Evolutionary conservation across 306 rosid species (phyloP).

Genomic region (Cucurbita pepo): DNA sequence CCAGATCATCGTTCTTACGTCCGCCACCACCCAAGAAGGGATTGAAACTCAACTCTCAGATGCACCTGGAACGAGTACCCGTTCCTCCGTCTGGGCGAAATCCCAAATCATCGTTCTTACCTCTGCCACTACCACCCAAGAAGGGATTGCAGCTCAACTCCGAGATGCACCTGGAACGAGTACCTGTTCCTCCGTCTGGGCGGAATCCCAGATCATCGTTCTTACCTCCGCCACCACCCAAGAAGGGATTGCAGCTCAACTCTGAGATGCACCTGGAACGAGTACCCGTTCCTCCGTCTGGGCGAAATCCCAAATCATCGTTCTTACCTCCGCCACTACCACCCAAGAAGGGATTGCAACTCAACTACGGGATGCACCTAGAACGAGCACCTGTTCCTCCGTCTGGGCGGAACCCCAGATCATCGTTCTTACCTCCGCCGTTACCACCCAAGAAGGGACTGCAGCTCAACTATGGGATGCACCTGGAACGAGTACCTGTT

Average conservation of each 20-base stretch:
- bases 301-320: no score
- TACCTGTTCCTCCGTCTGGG: not conserved
- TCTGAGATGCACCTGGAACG: not conserved
- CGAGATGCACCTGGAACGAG: not conserved
- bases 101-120: no score
- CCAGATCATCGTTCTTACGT: no score
- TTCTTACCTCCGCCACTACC: no score
- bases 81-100: no score
- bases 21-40: no score
- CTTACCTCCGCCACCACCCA: not conserved
- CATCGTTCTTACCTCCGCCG: not conserved
- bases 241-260: not conserved
- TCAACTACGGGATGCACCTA: not conserved
- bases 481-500: not conserved
- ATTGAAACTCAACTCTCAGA: no score
- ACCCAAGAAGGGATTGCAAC: not conserved
- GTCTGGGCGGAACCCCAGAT: not conserved
- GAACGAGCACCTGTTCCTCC: not conserved
- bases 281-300: not conserved
- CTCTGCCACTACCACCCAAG: not conserved
- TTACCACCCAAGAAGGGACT: not conserved
- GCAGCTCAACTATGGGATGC: not conserved
- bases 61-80: no score
- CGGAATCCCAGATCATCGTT: not conserved
- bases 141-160: not conserved